Evolutionary conservation across 208 protist genomes (phyloP).

Genomic region (Leishmania braziliensis): DNA sequence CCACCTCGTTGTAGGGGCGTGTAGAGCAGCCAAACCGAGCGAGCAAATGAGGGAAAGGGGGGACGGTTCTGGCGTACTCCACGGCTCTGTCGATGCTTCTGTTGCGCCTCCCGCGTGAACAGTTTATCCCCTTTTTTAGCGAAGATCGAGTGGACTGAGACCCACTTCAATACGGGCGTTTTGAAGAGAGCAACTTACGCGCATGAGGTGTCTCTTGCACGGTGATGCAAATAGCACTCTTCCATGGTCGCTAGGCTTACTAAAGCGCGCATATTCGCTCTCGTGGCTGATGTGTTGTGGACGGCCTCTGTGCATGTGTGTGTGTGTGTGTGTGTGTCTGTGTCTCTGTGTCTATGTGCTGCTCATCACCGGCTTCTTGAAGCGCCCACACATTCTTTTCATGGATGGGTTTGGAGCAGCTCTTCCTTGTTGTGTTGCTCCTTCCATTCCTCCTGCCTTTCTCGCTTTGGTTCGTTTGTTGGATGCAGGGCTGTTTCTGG

Average conservation of each 20-base stretch:
- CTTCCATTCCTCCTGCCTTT: background rate
- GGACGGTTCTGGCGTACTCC: background rate
- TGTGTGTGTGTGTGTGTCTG: background rate
- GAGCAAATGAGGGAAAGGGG: background rate
- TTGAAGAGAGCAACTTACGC: background rate
- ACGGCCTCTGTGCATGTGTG: background rate
- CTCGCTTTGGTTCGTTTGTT: background rate
- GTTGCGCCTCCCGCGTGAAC: background rate
- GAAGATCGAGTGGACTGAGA: background rate
- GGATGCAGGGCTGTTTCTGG: background rate
- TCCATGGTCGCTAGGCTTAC: background rate
- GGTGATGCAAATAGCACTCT: background rate
- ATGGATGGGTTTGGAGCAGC: background rate
- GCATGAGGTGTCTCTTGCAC: background rate
- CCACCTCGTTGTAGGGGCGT: background rate
- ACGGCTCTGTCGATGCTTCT: background rate
- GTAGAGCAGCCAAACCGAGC: background rate
- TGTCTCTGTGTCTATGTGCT: background rate
- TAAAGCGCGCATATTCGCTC: background rate
- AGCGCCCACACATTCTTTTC: background rate
- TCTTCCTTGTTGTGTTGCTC: background rate
- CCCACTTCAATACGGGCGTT: background rate
- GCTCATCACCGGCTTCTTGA: background rate
- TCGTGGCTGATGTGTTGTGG: background rate
- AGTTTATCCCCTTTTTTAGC: background rate